Base-by-base conservation (phyloP, 192 early-diverging fungal genomes). In the Gaertneriomyces semiglobifer region DNA sequence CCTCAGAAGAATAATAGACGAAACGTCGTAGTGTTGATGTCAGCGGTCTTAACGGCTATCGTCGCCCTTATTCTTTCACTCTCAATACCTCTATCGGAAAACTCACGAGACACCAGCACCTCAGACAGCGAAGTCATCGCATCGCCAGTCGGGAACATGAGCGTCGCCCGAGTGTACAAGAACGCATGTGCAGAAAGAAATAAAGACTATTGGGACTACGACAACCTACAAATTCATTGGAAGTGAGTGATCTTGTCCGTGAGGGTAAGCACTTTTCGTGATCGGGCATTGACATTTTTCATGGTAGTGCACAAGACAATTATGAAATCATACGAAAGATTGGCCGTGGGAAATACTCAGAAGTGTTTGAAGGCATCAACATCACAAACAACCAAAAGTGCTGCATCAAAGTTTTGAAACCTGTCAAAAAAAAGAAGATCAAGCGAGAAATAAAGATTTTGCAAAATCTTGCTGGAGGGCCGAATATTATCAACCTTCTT, bases 371-470 rank as follows among this genome's bases (percentile, higher is more conserved):
- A 77, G 96, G 95, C n/a, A 83, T 95, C 77, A 94, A 95, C 77
- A 80, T 93, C 20, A 81, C 83, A 60, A 95, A 90, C 76, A 78
- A 88, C 65, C 78, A 85, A 61, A 88, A 94, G 69, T 97, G 96
- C 80, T 91, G 95, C 65, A 99, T 99, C 85, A 99, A 99, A 83
- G 96, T 96, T 11, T 81, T 99, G 54, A 99, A 99, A 82, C 96
- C 96, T 4, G 94, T 99, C 68, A 99, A 99, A 84, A 99, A 99
- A 88, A 97, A 97, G 90, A 99, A 99, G 85, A 99, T 99, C 71
- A 98, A 96, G 86, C 85, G 96, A 55, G 96, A 99, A 75, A 95
- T 99, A 76, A 97, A 96, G 75, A 99, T 99, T 61, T 85, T 99
- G 69, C 95, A 97, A 74, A 99, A 97, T 72, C 80, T 99, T 51